phyloP scores from a whole-genome alignment of 345 rosid species.

The Toxicodendron radicans region DNA sequence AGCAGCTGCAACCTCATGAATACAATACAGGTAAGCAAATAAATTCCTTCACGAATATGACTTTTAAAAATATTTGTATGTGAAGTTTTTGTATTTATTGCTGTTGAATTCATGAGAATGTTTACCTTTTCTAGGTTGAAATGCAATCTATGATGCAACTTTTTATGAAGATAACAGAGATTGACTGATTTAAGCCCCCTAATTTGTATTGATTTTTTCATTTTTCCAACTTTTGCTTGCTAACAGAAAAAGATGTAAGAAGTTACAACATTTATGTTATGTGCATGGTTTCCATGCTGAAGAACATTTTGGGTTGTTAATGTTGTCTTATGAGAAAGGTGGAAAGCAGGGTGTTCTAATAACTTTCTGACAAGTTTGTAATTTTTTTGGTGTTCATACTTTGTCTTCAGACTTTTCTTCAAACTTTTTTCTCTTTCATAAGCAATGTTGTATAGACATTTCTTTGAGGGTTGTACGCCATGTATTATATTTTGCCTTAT shows the following conservation, averaged over 20 bases:
- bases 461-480: not conserved
- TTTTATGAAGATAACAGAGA: not conserved
- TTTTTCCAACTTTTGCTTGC: not conserved
- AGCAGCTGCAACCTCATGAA: slow-evolving; percentile 94
- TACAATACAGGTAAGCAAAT: slow-evolving; percentile 66
- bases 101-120: not conserved
- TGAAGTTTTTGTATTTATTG: not conserved
- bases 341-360: not conserved
- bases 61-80: not conserved
- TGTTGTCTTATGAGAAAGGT: not conserved
- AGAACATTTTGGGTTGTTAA: not conserved
- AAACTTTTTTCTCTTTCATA: not conserved
- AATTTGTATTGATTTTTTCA: not conserved
- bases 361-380: not conserved
- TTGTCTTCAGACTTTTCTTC: not conserved
- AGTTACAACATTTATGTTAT: not conserved
- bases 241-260: not conserved
- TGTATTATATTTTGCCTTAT: slow-evolving; percentile 3
- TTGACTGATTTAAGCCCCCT: not conserved
- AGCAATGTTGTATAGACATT: not conserved
- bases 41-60: not conserved
- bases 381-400: not conserved
- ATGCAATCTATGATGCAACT: not conserved
- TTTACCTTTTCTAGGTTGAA: not conserved
- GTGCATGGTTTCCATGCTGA: not conserved